A percentile compares a stretch with the other conserved stretches of the same genome.
phyloP scores from a whole-genome alignment of 1,139 yeast genomes.

The Yamadazyma conglobata region DNA sequence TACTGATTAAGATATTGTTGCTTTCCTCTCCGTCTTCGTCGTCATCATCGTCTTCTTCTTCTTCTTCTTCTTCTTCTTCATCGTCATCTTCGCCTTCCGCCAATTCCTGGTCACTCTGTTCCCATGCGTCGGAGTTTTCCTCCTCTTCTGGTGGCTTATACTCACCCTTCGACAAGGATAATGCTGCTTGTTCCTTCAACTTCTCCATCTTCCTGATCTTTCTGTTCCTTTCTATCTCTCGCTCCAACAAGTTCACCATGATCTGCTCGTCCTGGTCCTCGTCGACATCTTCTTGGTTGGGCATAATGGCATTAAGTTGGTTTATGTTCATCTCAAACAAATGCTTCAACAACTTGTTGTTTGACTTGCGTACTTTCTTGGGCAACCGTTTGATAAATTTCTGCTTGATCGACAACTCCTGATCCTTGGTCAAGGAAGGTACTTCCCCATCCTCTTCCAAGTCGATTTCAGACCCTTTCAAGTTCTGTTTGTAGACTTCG shows the following conservation, averaged over 20 bases:
- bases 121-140: slow-evolving; percentile 19
- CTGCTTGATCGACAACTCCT: slow-evolving; percentile 32
- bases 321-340: slow-evolving; percentile 35
- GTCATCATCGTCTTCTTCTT: slow-evolving; percentile 13
- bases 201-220: slow-evolving; percentile 51
- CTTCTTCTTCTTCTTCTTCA: slow-evolving; percentile 14
- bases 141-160: slow-evolving; percentile 14
- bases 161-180: slow-evolving; percentile 23
- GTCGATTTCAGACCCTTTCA: slow-evolving; percentile 24
- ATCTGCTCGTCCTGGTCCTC: slow-evolving; percentile 41
- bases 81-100: slow-evolving; percentile 17
- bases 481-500: slow-evolving; percentile 33
- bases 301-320: slow-evolving; percentile 35
- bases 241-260: slow-evolving; percentile 54
- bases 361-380: slow-evolving; percentile 5
- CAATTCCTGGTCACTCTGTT: slow-evolving; percentile 12
- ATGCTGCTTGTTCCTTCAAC: slow-evolving; percentile 34
- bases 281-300: slow-evolving; percentile 26
- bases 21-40: slow-evolving; percentile 9
- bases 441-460: slow-evolving; percentile 23
- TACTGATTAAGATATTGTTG: slow-evolving; percentile 4
- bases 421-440: slow-evolving; percentile 38
- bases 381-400: slow-evolving; percentile 26
- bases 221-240: slow-evolving; percentile 56
- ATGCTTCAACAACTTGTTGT: slow-evolving; percentile 18